Evolutionary conservation across 2,329 filamentous ascomycete genomes (phyloP).

Genomic region (Cyphellophora europaea): DNA sequence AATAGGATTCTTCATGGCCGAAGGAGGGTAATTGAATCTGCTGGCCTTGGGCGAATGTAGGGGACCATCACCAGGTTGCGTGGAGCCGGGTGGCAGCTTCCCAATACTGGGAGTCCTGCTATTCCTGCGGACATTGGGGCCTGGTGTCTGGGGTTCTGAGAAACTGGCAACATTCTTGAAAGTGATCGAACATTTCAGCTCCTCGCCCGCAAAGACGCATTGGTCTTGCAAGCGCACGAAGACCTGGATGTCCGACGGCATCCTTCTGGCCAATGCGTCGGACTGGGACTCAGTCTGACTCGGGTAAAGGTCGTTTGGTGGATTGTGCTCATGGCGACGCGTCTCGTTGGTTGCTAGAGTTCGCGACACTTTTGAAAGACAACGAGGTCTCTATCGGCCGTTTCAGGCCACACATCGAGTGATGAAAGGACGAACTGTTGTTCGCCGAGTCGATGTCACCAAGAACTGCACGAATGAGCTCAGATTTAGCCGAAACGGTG

Average conservation of each 20-base stretch:
- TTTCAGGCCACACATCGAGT: too few relatives aligned
- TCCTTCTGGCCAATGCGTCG: too few relatives aligned
- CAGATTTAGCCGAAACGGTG: too few relatives aligned
- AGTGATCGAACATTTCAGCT: constrained; percentile 89
- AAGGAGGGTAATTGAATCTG: not conserved
- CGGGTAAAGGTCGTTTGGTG: too few relatives aligned
- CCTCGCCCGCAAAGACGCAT: constrained; percentile 92
- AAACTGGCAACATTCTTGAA: constrained; percentile 73
- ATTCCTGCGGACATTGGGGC: constrained; percentile 15
- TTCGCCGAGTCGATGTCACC: too few relatives aligned
- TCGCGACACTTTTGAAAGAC: too few relatives aligned
- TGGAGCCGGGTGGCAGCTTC: constrained; percentile 7
- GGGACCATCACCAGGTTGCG: constrained; percentile 5
- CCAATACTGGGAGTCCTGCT: constrained; percentile 5
- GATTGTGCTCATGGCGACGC: too few relatives aligned
- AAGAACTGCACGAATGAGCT: too few relatives aligned
- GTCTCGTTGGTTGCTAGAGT: too few relatives aligned
- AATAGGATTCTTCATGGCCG: not conserved
- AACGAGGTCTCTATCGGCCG: too few relatives aligned
- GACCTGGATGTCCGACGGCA: constrained; percentile 74
- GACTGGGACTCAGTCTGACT: too few relatives aligned
- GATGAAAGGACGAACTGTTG: too few relatives aligned
- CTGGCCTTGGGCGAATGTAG: not conserved
- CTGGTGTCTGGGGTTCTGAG: constrained; percentile 28
- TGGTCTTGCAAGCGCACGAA: constrained; percentile 92